Evolutionary conservation across 768 basidiomycete genomes (phyloP).

Genomic region (Kondoa malvinella): DNA sequence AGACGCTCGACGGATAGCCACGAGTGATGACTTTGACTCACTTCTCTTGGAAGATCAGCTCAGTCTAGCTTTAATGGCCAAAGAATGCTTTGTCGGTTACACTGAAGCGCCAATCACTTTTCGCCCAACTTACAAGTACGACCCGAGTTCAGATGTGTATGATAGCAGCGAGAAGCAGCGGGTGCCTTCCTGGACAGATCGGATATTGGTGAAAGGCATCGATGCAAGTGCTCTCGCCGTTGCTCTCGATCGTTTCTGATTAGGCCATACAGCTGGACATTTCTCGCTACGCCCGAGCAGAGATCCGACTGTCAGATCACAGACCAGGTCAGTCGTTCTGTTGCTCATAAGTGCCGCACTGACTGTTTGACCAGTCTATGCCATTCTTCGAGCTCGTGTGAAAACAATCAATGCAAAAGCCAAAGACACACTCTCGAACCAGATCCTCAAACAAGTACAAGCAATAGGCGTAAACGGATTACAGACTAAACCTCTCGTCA

Average conservation of each 20-base stretch:
- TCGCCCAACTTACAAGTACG: constrained; percentile 85
- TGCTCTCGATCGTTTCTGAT: not conserved
- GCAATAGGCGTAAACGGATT: not conserved
- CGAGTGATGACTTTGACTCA: constrained; percentile 49
- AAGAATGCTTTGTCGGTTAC: constrained; percentile 64
- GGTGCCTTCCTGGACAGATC: constrained; percentile 96
- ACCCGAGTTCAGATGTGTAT: constrained; percentile 53
- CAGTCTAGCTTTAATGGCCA: constrained; percentile 49
- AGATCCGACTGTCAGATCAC: constrained; percentile 84
- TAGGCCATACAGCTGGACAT: constrained; percentile 41
- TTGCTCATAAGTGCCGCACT: not conserved
- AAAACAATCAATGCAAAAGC: constrained; percentile 48
- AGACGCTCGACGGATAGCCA: constrained; percentile 51
- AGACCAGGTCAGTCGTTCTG: constrained; percentile 49
- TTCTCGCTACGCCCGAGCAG: constrained; percentile 62
- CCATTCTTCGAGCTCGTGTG: constrained; percentile 58
- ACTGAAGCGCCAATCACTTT: constrained; percentile 82
- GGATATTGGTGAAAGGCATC: constrained; percentile 67
- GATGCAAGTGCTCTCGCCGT: constrained; percentile 27
- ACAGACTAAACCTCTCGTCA: not conserved
- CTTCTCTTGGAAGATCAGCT: constrained; percentile 79
- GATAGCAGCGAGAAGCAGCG: constrained; percentile 93
- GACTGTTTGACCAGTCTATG: constrained; percentile 49
- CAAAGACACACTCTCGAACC: not conserved
- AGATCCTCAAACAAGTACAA: constrained; percentile 1